Evolutionary conservation across 2,329 filamentous ascomycete genomes (phyloP), one percentile per base, ranked within the genome.

Genomic region (Scedosporium minutisporum): DNA sequence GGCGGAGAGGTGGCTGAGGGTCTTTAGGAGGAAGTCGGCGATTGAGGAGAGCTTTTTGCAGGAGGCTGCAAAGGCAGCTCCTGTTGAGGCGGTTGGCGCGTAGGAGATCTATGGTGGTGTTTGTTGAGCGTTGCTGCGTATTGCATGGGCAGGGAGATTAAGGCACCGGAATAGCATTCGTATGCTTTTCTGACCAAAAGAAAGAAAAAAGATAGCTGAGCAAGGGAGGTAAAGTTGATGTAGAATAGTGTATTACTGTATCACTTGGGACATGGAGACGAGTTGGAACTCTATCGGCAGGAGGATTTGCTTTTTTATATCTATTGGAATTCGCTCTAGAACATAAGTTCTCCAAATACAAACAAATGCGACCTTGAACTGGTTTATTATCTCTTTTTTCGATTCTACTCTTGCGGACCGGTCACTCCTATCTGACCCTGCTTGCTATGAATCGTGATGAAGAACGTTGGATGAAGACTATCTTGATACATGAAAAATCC

Each of bases 1-100:
- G 95, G 93, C 89, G 0, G 83, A 85, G 71, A 84, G 92, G 58
- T 99, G 95, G 95, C 78, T 91, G 65, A 83, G 91, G 38, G 91
- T 95, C 1, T 97, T 96, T 74, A 80, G 87, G 69, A 82, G 95
- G 53, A 89, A 91, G 75, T 84, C 85, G 14, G 90, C 90, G 2
- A 90, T 97, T 14, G 93, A 97, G 76, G 92, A 97, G 75, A 83
- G 89, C 0, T 85, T 83, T 70, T 69, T 80, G 7, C 44, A 72
- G 1, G 76, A 77, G 65, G 71, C 69, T 4, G 67, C 65, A 3
- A 73, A 74, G 64, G 68, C 64, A 6, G 16, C 14, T 58, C 55
- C 25, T 10, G 21, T 25, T 18, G 55, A 58, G 55, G 44, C 18
- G 12, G 23, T 29, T 7, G 59, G 41, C 5, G 44, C 23, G 2